A percentile compares a stretch with the other conserved stretches of the same genome.
Conservation (phyloP, 2,329 filamentous ascomycete genomes). For the Chalara sp. region DNA sequence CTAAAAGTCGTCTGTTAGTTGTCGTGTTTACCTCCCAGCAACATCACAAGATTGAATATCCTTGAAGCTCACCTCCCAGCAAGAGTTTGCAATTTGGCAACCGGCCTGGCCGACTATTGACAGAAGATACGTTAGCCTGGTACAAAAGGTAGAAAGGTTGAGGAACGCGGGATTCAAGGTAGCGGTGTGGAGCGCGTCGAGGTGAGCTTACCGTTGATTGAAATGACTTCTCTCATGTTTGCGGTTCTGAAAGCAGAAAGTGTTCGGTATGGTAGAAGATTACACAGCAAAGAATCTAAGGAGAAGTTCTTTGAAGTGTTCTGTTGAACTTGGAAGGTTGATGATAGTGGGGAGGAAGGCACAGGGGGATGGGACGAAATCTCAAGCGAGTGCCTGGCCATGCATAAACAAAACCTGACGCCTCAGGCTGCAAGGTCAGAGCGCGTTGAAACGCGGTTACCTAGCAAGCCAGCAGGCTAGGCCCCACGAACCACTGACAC, state of each 20-base stretch:
- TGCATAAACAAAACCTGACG: no score
- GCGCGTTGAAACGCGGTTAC: no score
- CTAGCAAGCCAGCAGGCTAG: no score
- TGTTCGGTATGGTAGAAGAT: no score
- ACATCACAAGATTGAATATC: background rate
- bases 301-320: no score
- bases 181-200: conserved; percentile 31
- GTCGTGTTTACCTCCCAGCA: background rate
- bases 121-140: conserved; percentile 19
- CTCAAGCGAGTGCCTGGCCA: no score
- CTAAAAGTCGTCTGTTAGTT: conserved; percentile 41
- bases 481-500: no score
- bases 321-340: conserved; percentile 5
- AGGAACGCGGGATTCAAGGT: conserved; percentile 24
- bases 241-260: conserved; percentile 21
- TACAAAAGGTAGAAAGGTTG: conserved; percentile 9
- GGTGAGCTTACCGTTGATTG: conserved; percentile 79
- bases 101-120: conserved; percentile 93
- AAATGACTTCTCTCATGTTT: conserved; percentile 99
- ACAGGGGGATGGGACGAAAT: conserved; percentile 5
- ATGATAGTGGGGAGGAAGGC: conserved; percentile 17
- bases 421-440: no score
- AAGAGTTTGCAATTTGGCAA: conserved; percentile 99
- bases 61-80: conserved; percentile 87
- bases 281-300: no score